Evolutionary conservation across 2,329 filamentous ascomycete species (phyloP).

Genomic region (Penicillium oxalicum): DNA sequence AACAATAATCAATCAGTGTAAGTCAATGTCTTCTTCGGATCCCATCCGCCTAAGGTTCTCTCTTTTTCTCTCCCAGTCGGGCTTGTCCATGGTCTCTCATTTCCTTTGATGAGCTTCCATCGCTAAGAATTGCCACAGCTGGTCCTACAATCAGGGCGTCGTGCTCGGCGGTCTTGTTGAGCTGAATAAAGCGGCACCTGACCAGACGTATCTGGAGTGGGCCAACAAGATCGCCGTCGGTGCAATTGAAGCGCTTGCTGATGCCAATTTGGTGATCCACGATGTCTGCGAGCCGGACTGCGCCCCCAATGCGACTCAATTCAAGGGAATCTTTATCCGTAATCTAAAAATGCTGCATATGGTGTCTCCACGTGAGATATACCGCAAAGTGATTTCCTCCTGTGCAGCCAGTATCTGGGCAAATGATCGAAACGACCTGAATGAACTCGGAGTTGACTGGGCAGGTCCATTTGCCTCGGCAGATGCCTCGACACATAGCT

Average conservation of each 20-base stretch:
- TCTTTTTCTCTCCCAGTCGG: too few relatives aligned
- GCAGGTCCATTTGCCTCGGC: constrained; percentile 53
- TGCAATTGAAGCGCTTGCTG: constrained; percentile 44
- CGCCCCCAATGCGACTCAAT: constrained; percentile 53
- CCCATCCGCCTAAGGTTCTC: not conserved
- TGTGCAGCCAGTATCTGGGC: constrained; percentile 64
- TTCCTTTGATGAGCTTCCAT: not conserved
- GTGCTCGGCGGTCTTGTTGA: constrained; percentile 54
- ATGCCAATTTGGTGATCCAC: constrained; percentile 46
- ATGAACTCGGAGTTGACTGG: constrained; percentile 60
- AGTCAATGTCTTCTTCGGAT: not conserved
- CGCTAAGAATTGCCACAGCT: constrained; percentile 23
- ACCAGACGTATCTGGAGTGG: constrained; percentile 38
- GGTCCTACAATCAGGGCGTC: constrained; percentile 58
- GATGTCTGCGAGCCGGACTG: constrained; percentile 52
- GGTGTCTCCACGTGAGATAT: constrained; percentile 46
- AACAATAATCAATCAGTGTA: constrained; percentile 40
- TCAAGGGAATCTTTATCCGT: constrained; percentile 66
- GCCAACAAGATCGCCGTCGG: constrained; percentile 50
- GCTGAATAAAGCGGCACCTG: constrained; percentile 40
- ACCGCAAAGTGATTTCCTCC: constrained; percentile 50
- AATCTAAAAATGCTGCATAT: constrained; percentile 56
- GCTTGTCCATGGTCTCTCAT: not conserved
- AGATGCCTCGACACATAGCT: constrained; percentile 57
- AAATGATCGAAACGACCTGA: constrained; percentile 47